phyloP scores from a whole-genome alignment of 805 yeast species.

The Candida insectalens region DNA sequence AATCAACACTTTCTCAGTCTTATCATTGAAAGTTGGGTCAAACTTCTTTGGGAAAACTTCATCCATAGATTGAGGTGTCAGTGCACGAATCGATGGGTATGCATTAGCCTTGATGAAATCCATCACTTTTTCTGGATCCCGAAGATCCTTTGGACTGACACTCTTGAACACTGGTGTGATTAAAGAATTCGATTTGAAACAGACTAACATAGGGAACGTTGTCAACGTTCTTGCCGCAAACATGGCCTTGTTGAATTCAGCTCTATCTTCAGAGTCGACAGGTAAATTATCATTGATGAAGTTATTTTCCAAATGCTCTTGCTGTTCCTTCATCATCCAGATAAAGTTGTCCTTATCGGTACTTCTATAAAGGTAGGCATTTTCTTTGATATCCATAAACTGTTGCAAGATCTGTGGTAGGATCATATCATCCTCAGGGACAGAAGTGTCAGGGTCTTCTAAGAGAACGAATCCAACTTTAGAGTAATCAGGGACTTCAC shows the following conservation, averaged over 20 bases:
- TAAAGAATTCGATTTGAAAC: conserved; percentile 49
- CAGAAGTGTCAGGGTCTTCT: conserved; percentile 38
- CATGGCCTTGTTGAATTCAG: conserved; percentile 34
- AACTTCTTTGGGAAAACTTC: conserved; percentile 26
- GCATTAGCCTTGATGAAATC: conserved; percentile 41
- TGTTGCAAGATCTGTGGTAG: conserved; percentile 54
- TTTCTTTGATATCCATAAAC: conserved; percentile 44
- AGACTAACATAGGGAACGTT: conserved; percentile 50
- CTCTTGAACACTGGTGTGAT: conserved; percentile 46
- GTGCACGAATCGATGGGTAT: conserved; percentile 43
- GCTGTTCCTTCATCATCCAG: conserved; percentile 32
- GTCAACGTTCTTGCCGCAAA: conserved; percentile 43
- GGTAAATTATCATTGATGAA: conserved; percentile 32
- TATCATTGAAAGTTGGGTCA: conserved; percentile 14
- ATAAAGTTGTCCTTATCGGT: conserved; percentile 31
- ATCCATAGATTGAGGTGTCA: conserved; percentile 30
- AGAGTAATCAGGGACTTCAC: conserved; percentile 26
- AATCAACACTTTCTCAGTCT: conserved; percentile 37
- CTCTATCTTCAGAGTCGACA: conserved; percentile 6
- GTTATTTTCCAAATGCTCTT: conserved; percentile 27
- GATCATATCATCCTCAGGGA: conserved; percentile 54
- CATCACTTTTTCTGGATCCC: conserved; percentile 37
- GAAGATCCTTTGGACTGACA: conserved; percentile 53
- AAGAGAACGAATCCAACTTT: conserved; percentile 43
- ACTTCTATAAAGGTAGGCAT: conserved; percentile 43